A percentile compares a stretch with the other conserved stretches of the same genome.
phyloP scores from a whole-genome alignment of 2,329 filamentous ascomycete genomes.

The Colletotrichum theobromicola region DNA sequence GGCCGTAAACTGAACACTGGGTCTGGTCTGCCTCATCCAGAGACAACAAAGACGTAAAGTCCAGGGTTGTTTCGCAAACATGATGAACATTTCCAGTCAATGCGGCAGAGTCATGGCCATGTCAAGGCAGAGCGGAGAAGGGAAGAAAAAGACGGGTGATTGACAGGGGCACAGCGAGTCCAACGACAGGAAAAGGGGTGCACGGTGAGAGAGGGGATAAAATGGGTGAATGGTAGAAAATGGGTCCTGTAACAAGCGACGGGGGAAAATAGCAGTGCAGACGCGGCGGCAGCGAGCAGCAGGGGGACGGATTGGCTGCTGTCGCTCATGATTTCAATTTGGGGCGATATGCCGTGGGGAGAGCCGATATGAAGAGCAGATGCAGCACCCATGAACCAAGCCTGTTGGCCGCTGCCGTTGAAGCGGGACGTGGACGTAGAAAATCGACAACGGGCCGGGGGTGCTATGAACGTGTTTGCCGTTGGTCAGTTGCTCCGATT shows the following conservation, averaged over 20 bases:
- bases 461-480: neutral
- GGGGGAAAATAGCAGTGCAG: neutral
- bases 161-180: neutral
- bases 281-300: constrained; percentile 1
- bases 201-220: constrained; percentile 4
- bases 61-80: constrained; percentile 11
- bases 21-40: constrained; percentile 2
- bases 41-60: neutral
- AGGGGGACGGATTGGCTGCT: constrained; percentile 11
- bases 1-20: neutral
- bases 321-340: constrained; percentile 16
- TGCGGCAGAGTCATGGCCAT: neutral
- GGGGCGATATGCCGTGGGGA: neutral
- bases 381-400: constrained; percentile 6
- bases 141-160: neutral
- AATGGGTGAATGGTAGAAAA: neutral
- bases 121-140: neutral
- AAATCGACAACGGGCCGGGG: neutral
- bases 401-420: neutral
- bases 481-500: neutral
- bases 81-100: neutral
- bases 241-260: constrained; percentile 3
- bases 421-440: neutral
- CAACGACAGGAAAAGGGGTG: neutral
- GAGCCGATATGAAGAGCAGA: neutral